A percentile compares a stretch with the other conserved stretches of the same genome.
These are phyloP conservation scores for Citrullus amarus DNA, from an alignment of 306 rosid genomes.

Conservation along the genomic window DNA sequence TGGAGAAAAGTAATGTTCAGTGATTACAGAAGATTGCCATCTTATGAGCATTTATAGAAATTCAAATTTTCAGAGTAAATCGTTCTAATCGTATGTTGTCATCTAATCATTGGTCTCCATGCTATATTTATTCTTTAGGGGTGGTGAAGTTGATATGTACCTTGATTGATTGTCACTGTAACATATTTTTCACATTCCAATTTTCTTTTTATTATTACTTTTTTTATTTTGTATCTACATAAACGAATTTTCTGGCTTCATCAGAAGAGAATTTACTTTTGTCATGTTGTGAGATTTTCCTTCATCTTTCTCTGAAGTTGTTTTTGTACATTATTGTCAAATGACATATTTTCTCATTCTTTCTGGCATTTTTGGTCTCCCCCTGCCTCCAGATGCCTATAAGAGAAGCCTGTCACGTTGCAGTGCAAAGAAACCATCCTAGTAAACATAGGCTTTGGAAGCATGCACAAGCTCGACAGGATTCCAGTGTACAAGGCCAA, in stretches of 20 bases:
- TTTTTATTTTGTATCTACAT: not conserved
- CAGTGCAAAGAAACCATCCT: slow-evolving; percentile 69
- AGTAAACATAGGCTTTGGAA: slow-evolving; percentile 87
- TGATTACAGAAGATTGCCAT: not conserved
- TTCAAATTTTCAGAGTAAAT: not conserved
- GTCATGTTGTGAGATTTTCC: not conserved
- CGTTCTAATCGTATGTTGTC: not conserved
- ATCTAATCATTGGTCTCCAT: not conserved
- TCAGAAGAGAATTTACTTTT: not conserved
- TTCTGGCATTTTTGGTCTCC: slow-evolving; percentile 1
- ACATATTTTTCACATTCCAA: not conserved
- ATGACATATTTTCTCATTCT: not conserved
- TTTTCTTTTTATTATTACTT: not conserved
- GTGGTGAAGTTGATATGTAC: not conserved
- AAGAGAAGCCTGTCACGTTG: slow-evolving; percentile 95
- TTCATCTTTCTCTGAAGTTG: not conserved
- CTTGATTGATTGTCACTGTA: not conserved
- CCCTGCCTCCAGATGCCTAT: slow-evolving; percentile 64
- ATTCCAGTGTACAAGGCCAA: slow-evolving; percentile 41
- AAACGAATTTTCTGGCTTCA: not conserved
- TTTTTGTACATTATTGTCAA: not conserved
- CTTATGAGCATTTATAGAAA: not conserved
- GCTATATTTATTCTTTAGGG: not conserved
- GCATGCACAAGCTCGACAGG: slow-evolving; percentile 82
- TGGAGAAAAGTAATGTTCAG: not conserved